Evolutionary conservation across 176 grass and related monocot species (phyloP), one percentile per base, ranked within the genome.

Genomic region (Saccharum officinarum): DNA sequence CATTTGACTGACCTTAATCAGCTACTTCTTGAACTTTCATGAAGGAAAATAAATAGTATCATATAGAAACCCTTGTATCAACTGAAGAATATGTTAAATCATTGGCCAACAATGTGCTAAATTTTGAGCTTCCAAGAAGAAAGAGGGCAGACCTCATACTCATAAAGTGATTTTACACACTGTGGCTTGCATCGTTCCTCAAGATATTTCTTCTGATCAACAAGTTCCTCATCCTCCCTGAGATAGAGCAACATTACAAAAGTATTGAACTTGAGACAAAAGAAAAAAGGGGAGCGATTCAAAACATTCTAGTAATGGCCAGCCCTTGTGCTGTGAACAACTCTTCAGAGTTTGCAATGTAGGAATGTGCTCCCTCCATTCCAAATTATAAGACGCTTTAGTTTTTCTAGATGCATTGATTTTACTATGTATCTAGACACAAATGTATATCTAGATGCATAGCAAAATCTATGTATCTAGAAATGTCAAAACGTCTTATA

Each of bases 131-230:
- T 59, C 59, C 36, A 22, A 44, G 8, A 54, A 86, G 54, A 42
- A 82, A 65, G 62, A 82, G 40, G 5, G 14, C 71, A 41, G 36
- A 90, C 92, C 87, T 87, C 89, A 33, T 94, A 92, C 55, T 78
- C 85, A 50, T 91, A 85, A 17, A 94, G 83, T 76, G 89, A 15
- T 65, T 88, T 89, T 50, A 94, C 89, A 83, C 89, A 92, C 45
- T 93, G 86, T 38, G 92, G 87, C 54, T 94, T 94, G 89, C 92
- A 92, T 25, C 87, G 62, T 22, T 94, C 92, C 62, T 94, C 92
- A 49, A 92, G 71, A 75, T 92, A 86, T 54, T 90, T 83, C 85
- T 94, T 92, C 57, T 85, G 89, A 55, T 87, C 92, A 80, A 89
- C 85, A 41, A 52, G 78, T 72, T 94, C 89, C 69, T 94, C 92